Conservation (phyloP, 176 grass and related monocot genomes). For the Raddia distichophylla region DNA sequence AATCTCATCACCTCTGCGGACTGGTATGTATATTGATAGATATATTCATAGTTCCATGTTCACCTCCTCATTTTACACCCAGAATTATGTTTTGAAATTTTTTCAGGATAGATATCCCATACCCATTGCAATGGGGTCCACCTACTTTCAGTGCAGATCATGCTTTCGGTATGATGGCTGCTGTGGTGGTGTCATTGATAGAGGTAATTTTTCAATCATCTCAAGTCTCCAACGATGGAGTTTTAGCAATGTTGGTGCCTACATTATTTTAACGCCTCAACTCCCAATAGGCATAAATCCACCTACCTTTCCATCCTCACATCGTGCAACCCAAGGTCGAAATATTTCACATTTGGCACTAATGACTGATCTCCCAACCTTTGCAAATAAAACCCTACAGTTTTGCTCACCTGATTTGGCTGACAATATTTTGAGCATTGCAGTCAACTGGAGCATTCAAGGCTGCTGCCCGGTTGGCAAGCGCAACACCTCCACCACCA, state of each 20-base stretch:
- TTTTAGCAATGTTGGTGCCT: slow-evolving; percentile 9
- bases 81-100: background rate
- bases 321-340: no score
- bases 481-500: slow-evolving; percentile 85
- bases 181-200: slow-evolving; percentile 72
- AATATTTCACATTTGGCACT: no score
- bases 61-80: background rate
- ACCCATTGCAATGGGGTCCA: slow-evolving; percentile 81
- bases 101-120: slow-evolving; percentile 67
- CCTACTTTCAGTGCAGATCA: slow-evolving; percentile 77
- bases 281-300: no score
- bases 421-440: slow-evolving; percentile 14
- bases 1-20: slow-evolving; percentile 65
- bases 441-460: slow-evolving; percentile 79
- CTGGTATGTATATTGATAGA: slow-evolving; percentile 48
- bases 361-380: no score
- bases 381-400: no score
- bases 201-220: slow-evolving; percentile 44
- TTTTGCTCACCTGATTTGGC: slow-evolving; percentile 11
- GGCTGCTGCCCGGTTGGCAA: slow-evolving; percentile 76
- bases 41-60: slow-evolving; percentile 8
- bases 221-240: background rate
- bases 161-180: slow-evolving; percentile 89
- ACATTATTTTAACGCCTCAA: no score
- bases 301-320: no score